A percentile compares a stretch with the other conserved stretches of the same genome.
Conservation (phyloP, 495 filamentous ascomycete species). For the Penicillium soppii region DNA sequence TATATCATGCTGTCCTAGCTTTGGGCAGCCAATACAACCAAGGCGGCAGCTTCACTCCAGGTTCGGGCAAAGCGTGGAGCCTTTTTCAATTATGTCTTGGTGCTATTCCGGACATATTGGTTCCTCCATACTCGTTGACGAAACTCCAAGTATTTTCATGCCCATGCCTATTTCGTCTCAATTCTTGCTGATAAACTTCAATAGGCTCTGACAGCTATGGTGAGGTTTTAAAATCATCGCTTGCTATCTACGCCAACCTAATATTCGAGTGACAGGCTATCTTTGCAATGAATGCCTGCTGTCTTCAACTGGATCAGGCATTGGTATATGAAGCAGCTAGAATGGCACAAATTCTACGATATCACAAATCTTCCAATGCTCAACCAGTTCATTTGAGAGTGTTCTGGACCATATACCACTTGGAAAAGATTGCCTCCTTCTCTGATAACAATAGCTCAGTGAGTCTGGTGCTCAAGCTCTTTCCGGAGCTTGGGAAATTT, state of each 20-base stretch:
- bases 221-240: not conserved
- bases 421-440: slow-evolving; percentile 34
- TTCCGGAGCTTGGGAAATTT: slow-evolving; percentile 9
- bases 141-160: slow-evolving; percentile 19
- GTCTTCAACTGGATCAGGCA: slow-evolving; percentile 31
- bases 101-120: slow-evolving; percentile 21
- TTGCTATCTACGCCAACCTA: not conserved
- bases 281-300: slow-evolving; percentile 30
- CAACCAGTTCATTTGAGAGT: slow-evolving; percentile 18
- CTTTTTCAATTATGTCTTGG: slow-evolving; percentile 28
- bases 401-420: slow-evolving; percentile 38
- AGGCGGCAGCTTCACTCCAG: slow-evolving; percentile 33
- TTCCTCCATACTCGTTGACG: slow-evolving; percentile 20
- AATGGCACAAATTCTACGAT: slow-evolving; percentile 27
- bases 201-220: not conserved
- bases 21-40: slow-evolving; percentile 32
- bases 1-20: slow-evolving; percentile 38
- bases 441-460: slow-evolving; percentile 30
- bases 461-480: slow-evolving; percentile 8
- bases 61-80: slow-evolving; percentile 34
- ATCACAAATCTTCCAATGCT: slow-evolving; percentile 16
- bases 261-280: slow-evolving; percentile 14
- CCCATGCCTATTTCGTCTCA: not conserved
- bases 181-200: not conserved
- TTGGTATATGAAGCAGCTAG: slow-evolving; percentile 31